A percentile compares a stretch with the other conserved stretches of the same genome.
Evolutionary conservation across 2,329 filamentous ascomycete genomes (phyloP).

Genomic region (Chrysoporthe austroafricana): DNA sequence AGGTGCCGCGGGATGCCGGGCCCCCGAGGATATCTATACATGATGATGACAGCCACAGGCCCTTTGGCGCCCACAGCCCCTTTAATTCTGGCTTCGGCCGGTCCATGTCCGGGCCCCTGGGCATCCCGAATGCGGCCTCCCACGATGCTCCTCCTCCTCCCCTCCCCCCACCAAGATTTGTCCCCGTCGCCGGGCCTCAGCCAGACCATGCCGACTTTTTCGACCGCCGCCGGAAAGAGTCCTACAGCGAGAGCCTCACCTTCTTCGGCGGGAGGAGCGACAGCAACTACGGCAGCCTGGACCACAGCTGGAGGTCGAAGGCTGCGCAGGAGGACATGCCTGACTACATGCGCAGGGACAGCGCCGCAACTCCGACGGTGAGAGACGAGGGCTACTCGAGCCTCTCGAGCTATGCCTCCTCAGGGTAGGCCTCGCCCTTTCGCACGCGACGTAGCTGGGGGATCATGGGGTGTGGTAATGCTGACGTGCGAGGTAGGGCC

Average conservation of each 20-base stretch:
- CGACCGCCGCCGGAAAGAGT: slow-evolving; percentile 32
- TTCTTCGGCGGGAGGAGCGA: slow-evolving; percentile 41
- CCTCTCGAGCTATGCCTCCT: slow-evolving; percentile 28
- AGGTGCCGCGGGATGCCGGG: slow-evolving; percentile 18
- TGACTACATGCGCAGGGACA: slow-evolving; percentile 40
- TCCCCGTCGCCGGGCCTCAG: slow-evolving; percentile 42
- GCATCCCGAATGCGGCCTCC: slow-evolving; percentile 45
- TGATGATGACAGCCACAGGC: slow-evolving; percentile 21
- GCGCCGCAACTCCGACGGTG: slow-evolving; percentile 33
- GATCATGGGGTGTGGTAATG: too few species aligned
- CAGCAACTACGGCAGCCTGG: slow-evolving; percentile 41
- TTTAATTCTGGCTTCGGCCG: slow-evolving; percentile 22
- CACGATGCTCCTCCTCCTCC: slow-evolving; percentile 46
- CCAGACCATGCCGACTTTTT: slow-evolving; percentile 33
- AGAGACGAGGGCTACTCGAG: slow-evolving; percentile 47
- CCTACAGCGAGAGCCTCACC: slow-evolving; percentile 36
- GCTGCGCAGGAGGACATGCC: slow-evolving; percentile 41
- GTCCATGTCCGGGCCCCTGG: slow-evolving; percentile 39
- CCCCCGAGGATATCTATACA: slow-evolving; percentile 26
- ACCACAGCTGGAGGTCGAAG: slow-evolving; percentile 24
- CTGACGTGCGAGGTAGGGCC: slow-evolving; percentile 38
- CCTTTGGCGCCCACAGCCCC: slow-evolving; percentile 21
- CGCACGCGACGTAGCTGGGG: too few species aligned
- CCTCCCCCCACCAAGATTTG: slow-evolving; percentile 49
- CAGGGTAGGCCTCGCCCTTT: slow-evolving; percentile 20